These are phyloP conservation scores for Saposhnikovia divaricata DNA, from an alignment of 129 eudicot species.

Conservation along the genomic window DNA sequence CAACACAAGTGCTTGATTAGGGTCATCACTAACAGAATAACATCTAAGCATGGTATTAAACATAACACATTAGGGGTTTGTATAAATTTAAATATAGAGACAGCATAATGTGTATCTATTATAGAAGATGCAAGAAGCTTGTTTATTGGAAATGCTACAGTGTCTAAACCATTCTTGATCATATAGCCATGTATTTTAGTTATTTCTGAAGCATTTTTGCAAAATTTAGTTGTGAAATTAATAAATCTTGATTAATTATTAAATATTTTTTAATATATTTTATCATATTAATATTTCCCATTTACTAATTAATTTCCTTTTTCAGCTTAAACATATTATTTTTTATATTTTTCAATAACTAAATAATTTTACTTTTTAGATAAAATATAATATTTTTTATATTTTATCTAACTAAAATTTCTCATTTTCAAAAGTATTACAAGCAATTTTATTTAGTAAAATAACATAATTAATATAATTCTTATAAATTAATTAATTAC, in stretches of 20 bases:
- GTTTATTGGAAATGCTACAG: constrained; percentile 27
- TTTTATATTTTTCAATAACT: too few species aligned
- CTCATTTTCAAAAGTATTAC: too few species aligned
- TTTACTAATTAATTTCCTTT: too few species aligned
- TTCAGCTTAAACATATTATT: too few species aligned
- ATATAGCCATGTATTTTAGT: constrained; percentile 28
- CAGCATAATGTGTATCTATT: constrained; percentile 18
- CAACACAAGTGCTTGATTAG: constrained; percentile 17
- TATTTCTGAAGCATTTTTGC: constrained; percentile 16
- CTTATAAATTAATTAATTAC: too few species aligned
- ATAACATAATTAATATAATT: too few species aligned
- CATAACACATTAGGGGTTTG: constrained; percentile 32
- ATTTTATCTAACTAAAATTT: too few species aligned
- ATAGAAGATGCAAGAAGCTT: constrained; percentile 31
- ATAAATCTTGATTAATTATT: constrained; percentile 10
- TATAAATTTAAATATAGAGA: constrained; percentile 22
- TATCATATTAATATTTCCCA: too few species aligned
- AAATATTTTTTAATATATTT: too few species aligned
- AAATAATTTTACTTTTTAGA: too few species aligned
- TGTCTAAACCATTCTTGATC: constrained; percentile 29
- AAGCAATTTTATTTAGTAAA: too few species aligned
- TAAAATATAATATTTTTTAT: too few species aligned
- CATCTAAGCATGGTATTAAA: constrained; percentile 33
- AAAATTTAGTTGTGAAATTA: constrained; percentile 13
- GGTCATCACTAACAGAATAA: constrained; percentile 23